Evolutionary conservation across 2,329 filamentous ascomycete species (phyloP).

Genomic region (Hymenoscyphus scutula): DNA sequence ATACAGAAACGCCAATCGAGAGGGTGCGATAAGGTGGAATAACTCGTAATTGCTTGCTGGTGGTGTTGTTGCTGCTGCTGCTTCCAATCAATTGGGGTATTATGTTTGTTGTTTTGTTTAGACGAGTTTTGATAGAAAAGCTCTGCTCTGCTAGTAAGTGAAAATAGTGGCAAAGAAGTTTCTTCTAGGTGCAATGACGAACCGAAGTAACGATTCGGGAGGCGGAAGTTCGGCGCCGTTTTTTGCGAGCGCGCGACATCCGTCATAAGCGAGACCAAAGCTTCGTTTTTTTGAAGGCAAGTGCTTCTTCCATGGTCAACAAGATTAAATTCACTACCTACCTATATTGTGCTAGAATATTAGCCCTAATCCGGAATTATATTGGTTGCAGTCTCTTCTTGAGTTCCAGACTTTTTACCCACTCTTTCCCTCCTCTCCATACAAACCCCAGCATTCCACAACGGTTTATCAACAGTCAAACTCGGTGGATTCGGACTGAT

Average conservation of each 20-base stretch:
- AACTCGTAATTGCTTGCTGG: too few species aligned
- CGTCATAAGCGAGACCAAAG: neutral
- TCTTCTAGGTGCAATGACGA: neutral
- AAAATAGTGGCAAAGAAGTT: neutral
- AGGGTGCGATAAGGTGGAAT: neutral
- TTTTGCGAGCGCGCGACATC: too few species aligned
- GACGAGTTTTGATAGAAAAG: neutral
- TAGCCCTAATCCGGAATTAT: neutral
- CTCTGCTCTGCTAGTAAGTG: neutral
- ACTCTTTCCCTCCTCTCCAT: neutral
- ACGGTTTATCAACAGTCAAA: neutral
- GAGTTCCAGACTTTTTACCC: neutral
- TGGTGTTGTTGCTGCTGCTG: too few species aligned
- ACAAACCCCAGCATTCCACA: conserved; percentile 3
- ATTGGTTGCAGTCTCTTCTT: neutral
- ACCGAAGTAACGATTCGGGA: neutral
- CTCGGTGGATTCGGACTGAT: neutral
- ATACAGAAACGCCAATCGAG: conserved; percentile 16
- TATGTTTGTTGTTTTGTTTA: neutral
- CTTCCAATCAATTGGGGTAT: too few species aligned
- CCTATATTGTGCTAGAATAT: too few species aligned
- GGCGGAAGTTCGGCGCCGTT: neutral
- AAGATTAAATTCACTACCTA: too few species aligned
- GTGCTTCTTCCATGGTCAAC: too few species aligned
- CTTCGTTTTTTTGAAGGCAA: neutral